Percentiles rank a stretch among this genome's conserved stretches.
phyloP scores from a whole-genome alignment of 164 flowering plant species.

The Kingdonia uniflora region DNA sequence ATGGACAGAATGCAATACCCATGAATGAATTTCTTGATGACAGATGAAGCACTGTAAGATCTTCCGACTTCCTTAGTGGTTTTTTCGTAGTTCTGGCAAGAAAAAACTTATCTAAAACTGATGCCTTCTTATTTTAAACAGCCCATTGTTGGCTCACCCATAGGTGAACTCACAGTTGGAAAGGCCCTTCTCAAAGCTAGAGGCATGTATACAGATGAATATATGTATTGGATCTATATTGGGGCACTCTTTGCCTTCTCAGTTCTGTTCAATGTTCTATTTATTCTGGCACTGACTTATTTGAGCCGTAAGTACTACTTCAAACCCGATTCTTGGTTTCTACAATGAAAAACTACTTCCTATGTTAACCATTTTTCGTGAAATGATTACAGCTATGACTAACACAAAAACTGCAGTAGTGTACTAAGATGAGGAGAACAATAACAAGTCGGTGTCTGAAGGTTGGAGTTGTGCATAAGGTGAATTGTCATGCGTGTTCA shows the following conservation, averaged over 20 bases:
- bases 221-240: slow-evolving; percentile 55
- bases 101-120: not conserved
- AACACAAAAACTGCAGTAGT: slow-evolving; percentile 20
- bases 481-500: too few species aligned
- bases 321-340: not conserved
- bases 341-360: not conserved
- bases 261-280: slow-evolving; percentile 41
- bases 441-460: slow-evolving; percentile 9
- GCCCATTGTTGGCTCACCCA: slow-evolving; percentile 28
- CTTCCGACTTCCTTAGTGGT: not conserved
- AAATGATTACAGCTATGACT: slow-evolving; percentile 23
- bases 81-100: not conserved
- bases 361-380: not conserved
- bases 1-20: slow-evolving; percentile 55
- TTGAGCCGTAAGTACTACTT: slow-evolving; percentile 31
- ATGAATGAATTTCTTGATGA: slow-evolving; percentile 48
- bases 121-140: slow-evolving; percentile 11
- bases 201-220: slow-evolving; percentile 31
- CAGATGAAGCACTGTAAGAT: slow-evolving; percentile 43
- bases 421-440: slow-evolving; percentile 20
- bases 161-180: slow-evolving; percentile 41
- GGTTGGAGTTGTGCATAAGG: slow-evolving; percentile 10
- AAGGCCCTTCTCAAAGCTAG: slow-evolving; percentile 34
- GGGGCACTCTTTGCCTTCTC: slow-evolving; percentile 41
- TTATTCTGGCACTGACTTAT: slow-evolving; percentile 39